Conservation (phyloP, 805 yeast species). For the Hanseniaspora meyeri region DNA sequence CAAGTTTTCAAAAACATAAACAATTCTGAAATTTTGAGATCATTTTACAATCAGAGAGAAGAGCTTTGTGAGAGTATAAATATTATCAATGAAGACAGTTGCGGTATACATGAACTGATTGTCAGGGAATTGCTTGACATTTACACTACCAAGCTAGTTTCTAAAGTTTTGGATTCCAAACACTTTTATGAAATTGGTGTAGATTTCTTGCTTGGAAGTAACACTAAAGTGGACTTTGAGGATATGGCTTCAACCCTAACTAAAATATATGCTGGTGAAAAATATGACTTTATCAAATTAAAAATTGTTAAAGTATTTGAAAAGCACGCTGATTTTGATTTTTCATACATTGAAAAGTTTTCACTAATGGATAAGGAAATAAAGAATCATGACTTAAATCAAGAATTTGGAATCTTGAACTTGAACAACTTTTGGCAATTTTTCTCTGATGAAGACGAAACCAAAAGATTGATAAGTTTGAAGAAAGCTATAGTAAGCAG, state of each 20-base stretch:
- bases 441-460: conserved; percentile 4
- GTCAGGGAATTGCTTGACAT: neutral
- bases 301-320: conserved; percentile 9
- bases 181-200: conserved; percentile 5
- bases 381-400: neutral
- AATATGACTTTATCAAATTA: conserved; percentile 4
- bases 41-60: neutral
- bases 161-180: neutral
- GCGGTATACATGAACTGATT: conserved; percentile 1
- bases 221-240: neutral
- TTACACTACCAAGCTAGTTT: neutral
- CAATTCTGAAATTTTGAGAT: neutral
- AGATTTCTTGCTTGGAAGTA: neutral
- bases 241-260: neutral
- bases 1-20: conserved; percentile 1
- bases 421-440: neutral
- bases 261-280: neutral
- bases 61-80: neutral
- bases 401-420: neutral
- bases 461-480: conserved; percentile 3
- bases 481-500: conserved; percentile 1
- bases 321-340: neutral
- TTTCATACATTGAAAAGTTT: neutral
- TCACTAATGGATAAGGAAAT: neutral
- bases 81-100: neutral